Evolutionary conservation across 768 basidiomycete genomes (phyloP).

Genomic region (Harrya chromipes): DNA sequence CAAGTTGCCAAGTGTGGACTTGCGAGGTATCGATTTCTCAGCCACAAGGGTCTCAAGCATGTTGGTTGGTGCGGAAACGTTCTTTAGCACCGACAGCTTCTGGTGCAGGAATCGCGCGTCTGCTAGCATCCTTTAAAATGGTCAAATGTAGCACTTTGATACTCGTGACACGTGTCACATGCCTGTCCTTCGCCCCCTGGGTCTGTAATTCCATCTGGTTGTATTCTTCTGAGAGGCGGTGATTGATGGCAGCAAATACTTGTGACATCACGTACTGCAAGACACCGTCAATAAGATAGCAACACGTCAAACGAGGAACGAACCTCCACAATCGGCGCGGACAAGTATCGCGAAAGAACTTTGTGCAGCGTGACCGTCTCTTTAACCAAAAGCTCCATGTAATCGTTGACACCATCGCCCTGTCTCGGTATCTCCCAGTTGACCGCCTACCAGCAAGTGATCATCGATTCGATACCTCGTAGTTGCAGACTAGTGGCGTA

Average conservation of each 20-base stretch:
- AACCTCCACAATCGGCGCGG: constrained; percentile 79
- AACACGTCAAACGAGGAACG: constrained; percentile 12
- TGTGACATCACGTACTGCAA: constrained; percentile 88
- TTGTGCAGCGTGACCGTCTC: constrained; percentile 96
- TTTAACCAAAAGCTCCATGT: constrained; percentile 91
- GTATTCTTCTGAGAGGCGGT: constrained; percentile 86
- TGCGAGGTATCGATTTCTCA: constrained; percentile 65
- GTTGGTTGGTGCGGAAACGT: constrained; percentile 63
- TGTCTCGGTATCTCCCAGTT: constrained; percentile 71
- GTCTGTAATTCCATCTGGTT: constrained; percentile 76
- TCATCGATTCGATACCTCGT: constrained; percentile 3
- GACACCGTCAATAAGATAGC: constrained; percentile 12
- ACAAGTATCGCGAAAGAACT: constrained; percentile 88
- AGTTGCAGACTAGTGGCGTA: constrained; percentile 4
- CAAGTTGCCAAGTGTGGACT: constrained; percentile 24
- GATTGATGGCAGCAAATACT: constrained; percentile 91
- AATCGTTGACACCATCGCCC: constrained; percentile 70
- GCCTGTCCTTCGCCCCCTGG: constrained; percentile 86
- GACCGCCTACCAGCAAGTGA: constrained; percentile 48
- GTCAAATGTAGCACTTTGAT: constrained; percentile 14
- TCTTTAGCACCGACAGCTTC: constrained; percentile 72
- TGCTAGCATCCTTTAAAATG: constrained; percentile 59
- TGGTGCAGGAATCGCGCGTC: constrained; percentile 78
- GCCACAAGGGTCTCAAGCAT: constrained; percentile 85
- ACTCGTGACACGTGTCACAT: constrained; percentile 9